Evolutionary conservation across 1,284 basidiomycete species (phyloP).

Genomic region (Tremellales sp.): DNA sequence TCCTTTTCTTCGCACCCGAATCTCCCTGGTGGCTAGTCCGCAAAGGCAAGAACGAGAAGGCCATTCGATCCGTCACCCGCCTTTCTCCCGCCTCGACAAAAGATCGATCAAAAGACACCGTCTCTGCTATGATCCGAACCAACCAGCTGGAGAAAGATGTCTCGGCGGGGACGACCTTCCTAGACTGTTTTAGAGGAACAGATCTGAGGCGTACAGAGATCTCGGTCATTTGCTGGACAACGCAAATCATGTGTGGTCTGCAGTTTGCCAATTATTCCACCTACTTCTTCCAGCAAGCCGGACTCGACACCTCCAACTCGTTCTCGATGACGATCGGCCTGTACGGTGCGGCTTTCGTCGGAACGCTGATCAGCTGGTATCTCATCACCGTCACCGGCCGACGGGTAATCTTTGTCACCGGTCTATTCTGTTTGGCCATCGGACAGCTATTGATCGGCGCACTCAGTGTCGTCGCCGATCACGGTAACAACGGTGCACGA

Average conservation of each 20-base stretch:
- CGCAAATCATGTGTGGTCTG: slow-evolving; percentile 21
- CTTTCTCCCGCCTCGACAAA: slow-evolving; percentile 12
- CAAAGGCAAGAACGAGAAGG: slow-evolving; percentile 23
- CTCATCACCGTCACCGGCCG: neutral
- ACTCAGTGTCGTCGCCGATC: slow-evolving; percentile 5
- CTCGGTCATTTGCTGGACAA: slow-evolving; percentile 12
- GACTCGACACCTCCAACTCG: slow-evolving; percentile 38
- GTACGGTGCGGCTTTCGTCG: slow-evolving; percentile 22
- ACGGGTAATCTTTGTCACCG: slow-evolving; percentile 21
- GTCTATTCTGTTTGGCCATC: slow-evolving; percentile 50
- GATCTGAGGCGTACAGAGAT: slow-evolving; percentile 27
- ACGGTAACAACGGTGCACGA: slow-evolving; percentile 8
- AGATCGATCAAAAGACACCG: slow-evolving; percentile 14
- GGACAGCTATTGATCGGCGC: slow-evolving; percentile 10
- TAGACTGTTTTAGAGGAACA: slow-evolving; percentile 50
- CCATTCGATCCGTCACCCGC: slow-evolving; percentile 14
- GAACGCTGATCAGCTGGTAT: slow-evolving; percentile 36
- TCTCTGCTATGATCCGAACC: slow-evolving; percentile 48
- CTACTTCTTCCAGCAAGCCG: slow-evolving; percentile 42
- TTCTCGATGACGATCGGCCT: slow-evolving; percentile 17
- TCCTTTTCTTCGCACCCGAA: slow-evolving; percentile 28
- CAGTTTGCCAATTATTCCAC: slow-evolving; percentile 16
- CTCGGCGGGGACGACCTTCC: slow-evolving; percentile 36
- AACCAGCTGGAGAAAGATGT: slow-evolving; percentile 32
- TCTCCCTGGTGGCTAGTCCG: slow-evolving; percentile 31